Percentiles rank a stretch among this genome's conserved stretches.
phyloP scores from a whole-genome alignment of 2,329 filamentous ascomycete species.

The Cytospora chrysosperma region DNA sequence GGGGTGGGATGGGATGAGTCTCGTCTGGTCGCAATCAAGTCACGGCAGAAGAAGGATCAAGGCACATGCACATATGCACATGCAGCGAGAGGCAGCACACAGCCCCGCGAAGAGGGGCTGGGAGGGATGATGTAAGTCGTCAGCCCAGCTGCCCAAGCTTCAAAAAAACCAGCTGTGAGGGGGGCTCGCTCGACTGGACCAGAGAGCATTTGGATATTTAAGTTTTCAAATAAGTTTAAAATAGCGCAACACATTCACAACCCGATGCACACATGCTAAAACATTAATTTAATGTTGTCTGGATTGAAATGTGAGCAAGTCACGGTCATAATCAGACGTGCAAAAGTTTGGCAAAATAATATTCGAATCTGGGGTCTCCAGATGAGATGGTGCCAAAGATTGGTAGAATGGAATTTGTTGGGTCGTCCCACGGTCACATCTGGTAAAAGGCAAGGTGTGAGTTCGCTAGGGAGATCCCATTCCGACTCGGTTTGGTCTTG shows the following conservation, averaged over 20 bases:
- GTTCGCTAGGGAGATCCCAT: conserved; percentile 70
- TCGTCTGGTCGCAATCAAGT: neutral
- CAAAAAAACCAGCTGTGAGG: neutral
- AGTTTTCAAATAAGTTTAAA: no score
- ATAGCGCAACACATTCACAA: neutral
- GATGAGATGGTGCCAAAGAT: conserved; percentile 47
- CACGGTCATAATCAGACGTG: no score
- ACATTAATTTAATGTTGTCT: no score
- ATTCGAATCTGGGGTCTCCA: conserved; percentile 42
- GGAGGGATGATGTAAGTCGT: conserved; percentile 18
- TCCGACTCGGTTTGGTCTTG: conserved; percentile 40
- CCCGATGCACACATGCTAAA: neutral
- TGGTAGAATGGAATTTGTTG: conserved; percentile 50
- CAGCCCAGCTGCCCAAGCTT: neutral
- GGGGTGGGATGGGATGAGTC: no score
- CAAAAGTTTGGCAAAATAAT: conserved; percentile 31
- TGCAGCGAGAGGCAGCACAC: neutral
- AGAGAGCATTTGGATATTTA: no score
- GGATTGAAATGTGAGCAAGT: no score
- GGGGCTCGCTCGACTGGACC: no score
- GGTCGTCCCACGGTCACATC: conserved; percentile 68
- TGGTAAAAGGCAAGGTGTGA: conserved; percentile 80
- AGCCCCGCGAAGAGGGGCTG: conserved; percentile 23
- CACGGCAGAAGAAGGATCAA: neutral
- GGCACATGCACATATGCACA: no score